Conservation (phyloP, 805 yeast species). For the Ascoidea asiatica region DNA sequence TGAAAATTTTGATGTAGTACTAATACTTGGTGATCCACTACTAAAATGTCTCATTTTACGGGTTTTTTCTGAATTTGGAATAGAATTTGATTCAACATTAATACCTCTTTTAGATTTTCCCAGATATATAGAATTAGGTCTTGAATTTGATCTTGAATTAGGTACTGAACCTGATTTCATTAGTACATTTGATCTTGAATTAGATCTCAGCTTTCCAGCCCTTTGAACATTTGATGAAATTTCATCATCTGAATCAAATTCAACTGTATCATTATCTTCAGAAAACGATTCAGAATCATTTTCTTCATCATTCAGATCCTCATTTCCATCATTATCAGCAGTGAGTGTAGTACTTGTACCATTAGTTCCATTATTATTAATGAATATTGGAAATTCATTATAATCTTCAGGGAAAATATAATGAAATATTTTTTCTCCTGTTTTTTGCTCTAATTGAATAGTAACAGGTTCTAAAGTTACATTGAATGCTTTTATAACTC, state of each 20-base stretch:
- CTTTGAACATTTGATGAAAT: neutral
- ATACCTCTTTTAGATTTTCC: slow-evolving; percentile 6
- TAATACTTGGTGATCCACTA: neutral
- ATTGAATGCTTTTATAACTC: slow-evolving; percentile 56
- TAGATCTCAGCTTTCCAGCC: neutral
- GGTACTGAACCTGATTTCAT: neutral
- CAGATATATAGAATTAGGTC: neutral
- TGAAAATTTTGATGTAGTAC: neutral
- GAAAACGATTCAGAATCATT: slow-evolving; percentile 8
- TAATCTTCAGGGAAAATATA: slow-evolving; percentile 55
- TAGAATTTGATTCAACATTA: slow-evolving; percentile 8
- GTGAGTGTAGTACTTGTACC: slow-evolving; percentile 5
- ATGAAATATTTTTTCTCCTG: slow-evolving; percentile 46
- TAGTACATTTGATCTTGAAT: neutral
- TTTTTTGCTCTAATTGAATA: slow-evolving; percentile 57
- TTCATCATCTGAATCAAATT: slow-evolving; percentile 8
- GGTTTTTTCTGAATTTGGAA: neutral
- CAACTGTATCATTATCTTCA: slow-evolving; percentile 8
- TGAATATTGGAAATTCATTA: slow-evolving; percentile 13
- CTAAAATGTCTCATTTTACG: slow-evolving; percentile 6
- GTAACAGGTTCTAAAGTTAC: slow-evolving; percentile 52
- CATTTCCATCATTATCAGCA: neutral
- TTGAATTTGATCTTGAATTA: neutral
- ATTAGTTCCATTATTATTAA: neutral
- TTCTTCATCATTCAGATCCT: slow-evolving; percentile 8